Evolutionary conservation across 2,329 filamentous ascomycete species (phyloP).

Genomic region (Westerdykella sp.): DNA sequence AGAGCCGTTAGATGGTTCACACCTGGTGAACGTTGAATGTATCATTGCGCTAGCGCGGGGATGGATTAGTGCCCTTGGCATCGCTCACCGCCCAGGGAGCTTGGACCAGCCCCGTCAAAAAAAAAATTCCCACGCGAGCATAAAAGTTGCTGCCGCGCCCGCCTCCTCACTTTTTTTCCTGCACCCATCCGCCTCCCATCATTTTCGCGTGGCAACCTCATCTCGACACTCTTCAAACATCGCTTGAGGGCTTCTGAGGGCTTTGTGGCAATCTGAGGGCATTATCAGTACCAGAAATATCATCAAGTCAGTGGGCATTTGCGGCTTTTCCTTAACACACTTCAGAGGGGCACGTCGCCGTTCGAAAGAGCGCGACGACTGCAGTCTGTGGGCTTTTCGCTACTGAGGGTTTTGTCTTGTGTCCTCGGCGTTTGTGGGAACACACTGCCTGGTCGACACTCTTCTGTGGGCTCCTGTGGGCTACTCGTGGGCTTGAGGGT

Average conservation of each 20-base stretch:
- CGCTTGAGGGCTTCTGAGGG: slow-evolving; percentile 33
- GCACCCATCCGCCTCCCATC: slow-evolving; percentile 8
- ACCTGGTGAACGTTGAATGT: background rate
- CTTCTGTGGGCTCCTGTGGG: slow-evolving; percentile 44
- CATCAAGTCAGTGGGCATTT: slow-evolving; percentile 38
- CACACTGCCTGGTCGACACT: slow-evolving; percentile 43
- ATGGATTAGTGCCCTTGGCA: background rate
- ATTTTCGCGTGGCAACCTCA: slow-evolving; percentile 10
- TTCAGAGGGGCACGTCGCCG: slow-evolving; percentile 29
- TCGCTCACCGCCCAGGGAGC: background rate
- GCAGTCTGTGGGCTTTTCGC: slow-evolving; percentile 35
- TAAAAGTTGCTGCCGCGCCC: slow-evolving; percentile 6
- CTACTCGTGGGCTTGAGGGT: slow-evolving; percentile 42
- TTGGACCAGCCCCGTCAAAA: slow-evolving; percentile 1
- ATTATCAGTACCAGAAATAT: slow-evolving; percentile 24
- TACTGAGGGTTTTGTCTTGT: slow-evolving; percentile 39
- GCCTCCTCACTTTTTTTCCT: slow-evolving; percentile 8
- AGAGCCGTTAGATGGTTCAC: background rate
- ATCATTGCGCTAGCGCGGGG: background rate
- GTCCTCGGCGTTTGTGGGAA: slow-evolving; percentile 50
- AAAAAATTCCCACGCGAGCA: background rate
- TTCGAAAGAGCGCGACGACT: slow-evolving; percentile 31
- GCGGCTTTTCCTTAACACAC: slow-evolving; percentile 37
- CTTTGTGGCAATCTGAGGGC: slow-evolving; percentile 12
- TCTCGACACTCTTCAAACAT: slow-evolving; percentile 19